phyloP scores from a whole-genome alignment of 2,329 filamentous ascomycete genomes.

The Claviceps lovelessii region DNA sequence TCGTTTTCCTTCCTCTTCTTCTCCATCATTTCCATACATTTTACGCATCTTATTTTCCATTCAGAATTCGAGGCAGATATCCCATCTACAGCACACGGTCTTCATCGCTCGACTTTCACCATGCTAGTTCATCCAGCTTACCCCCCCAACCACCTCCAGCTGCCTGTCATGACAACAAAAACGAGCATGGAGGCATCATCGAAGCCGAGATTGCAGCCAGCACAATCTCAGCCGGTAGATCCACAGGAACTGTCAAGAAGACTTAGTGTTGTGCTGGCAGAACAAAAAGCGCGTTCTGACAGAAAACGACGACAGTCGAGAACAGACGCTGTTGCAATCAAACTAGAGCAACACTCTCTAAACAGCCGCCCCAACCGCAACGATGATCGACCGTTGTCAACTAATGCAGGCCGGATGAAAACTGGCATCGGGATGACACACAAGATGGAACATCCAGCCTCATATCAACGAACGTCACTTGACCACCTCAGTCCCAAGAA shows the following conservation, averaged over 20 bases:
- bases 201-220: constrained; percentile 7
- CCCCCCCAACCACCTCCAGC: constrained; percentile 1
- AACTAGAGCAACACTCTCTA: constrained; percentile 1
- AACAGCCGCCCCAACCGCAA: not conserved
- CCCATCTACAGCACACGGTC: not conserved
- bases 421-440: not conserved
- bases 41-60: not conserved
- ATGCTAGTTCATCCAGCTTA: constrained; percentile 7
- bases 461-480: not conserved
- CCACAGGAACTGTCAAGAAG: constrained; percentile 40
- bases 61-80: not conserved
- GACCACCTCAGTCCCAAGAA: constrained; percentile 2
- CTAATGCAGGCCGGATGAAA: constrained; percentile 1
- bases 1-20: not conserved
- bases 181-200: not conserved
- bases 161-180: constrained; percentile 1
- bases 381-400: not conserved
- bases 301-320: constrained; percentile 16
- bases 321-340: constrained; percentile 12
- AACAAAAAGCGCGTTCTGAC: constrained; percentile 31
- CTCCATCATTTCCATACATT: no score
- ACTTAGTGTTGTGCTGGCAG: constrained; percentile 33
- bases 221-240: constrained; percentile 28
- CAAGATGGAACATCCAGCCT: not conserved
- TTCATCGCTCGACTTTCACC: not conserved